These are phyloP conservation scores for Tylopilus sp. DNA, from an alignment of 768 basidiomycete genomes.

Conservation along the genomic window DNA sequence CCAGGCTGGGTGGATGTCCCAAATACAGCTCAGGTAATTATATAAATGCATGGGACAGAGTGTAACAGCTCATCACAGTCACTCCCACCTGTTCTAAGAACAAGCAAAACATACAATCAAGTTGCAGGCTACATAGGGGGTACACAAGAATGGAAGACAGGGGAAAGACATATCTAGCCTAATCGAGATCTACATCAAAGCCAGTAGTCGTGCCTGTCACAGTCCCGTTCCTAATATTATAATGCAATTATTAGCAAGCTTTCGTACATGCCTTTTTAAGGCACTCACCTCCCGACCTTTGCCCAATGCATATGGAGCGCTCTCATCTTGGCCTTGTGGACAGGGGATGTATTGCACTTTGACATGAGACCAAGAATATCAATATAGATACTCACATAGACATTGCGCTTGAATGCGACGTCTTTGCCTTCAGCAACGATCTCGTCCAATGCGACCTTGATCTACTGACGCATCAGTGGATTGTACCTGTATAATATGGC, in stretches of 20 bases:
- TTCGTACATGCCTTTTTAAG: too few relatives aligned
- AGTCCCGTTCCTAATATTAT: too few relatives aligned
- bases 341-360: background rate
- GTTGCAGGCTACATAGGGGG: too few relatives aligned
- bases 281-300: background rate
- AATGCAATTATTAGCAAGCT: too few relatives aligned
- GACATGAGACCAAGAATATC: background rate
- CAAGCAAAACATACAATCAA: too few relatives aligned
- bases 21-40: background rate
- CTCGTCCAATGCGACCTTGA: background rate
- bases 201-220: too few relatives aligned
- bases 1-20: background rate
- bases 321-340: too few relatives aligned
- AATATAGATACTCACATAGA: background rate
- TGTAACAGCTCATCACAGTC: too few relatives aligned
- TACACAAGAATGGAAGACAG: too few relatives aligned
- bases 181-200: too few relatives aligned
- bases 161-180: too few relatives aligned
- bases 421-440: background rate
- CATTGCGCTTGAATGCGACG: background rate
- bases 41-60: background rate
- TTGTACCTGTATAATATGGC: background rate
- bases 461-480: background rate
- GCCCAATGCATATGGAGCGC: background rate
- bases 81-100: too few relatives aligned